Evolutionary conservation across 805 yeast genomes (phyloP), one percentile per base, ranked within the genome.

Genomic region (Candida gorgasii): DNA sequence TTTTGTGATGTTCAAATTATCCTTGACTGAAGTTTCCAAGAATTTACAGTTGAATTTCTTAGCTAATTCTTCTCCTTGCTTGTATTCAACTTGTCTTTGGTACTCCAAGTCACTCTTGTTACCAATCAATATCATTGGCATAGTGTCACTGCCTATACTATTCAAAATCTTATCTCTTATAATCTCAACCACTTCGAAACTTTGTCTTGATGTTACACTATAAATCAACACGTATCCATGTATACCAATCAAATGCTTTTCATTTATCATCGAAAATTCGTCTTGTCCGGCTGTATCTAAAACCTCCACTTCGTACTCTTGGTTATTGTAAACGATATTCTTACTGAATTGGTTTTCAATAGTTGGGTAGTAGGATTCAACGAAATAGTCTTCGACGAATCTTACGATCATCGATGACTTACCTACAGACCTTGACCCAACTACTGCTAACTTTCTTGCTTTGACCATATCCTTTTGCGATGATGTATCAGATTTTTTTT

Each of bases 281-380:
- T 89, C 96, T 67, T 88, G 95, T 6, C 97, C 97, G 0, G 96
- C 96, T 0, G 97, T 89, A 58, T 89, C 97, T 46, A 89, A 69
- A 41, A 89, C 86, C 60, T 89, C 96, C 18, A 90, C 79, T 40
- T 82, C 82, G 59, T 85, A 89, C 41, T 84, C 86, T 52, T 81
- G 84, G 47, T 84, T 85, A 47, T 84, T 78, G 61, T 84, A 79
- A 45, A 72, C 74, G 56, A 89, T 74, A 26, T 75, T 72, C 59
- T 86, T 88, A 57, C 81, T 74, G 63, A 86, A 86, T 62, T 86
- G 90, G 63, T 86, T 88, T 60, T 88, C 95, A 48, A 87, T 86
- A 5, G 97, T 89, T 22, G 97, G 97, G 62, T 88, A 89, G 64
- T 89, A 89, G 24, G 84, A 76, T 62, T 89, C 97, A 17, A 86